Conservation (phyloP, 495 filamentous ascomycete species). For the Coniosporium apollinis region DNA sequence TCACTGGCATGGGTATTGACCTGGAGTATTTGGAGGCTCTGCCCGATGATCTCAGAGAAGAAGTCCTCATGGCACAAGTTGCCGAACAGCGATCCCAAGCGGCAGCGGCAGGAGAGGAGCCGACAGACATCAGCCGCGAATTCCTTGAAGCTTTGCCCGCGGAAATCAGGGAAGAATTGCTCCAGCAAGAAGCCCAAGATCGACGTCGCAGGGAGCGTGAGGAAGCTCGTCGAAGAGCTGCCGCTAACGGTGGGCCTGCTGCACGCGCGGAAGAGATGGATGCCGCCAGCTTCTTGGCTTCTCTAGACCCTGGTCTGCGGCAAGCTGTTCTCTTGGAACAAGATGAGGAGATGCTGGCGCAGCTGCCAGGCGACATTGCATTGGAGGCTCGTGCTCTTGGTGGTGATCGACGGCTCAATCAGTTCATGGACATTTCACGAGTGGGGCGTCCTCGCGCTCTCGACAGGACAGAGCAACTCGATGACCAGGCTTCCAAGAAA, state of each 20-base stretch:
- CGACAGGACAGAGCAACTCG: no score
- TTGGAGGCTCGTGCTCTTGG: conserved; percentile 66
- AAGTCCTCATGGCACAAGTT: conserved; percentile 80
- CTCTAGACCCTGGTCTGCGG: conserved; percentile 69
- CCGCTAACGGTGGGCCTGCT: conserved; percentile 25
- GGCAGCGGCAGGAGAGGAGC: conserved; percentile 62
- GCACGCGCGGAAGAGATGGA: conserved; percentile 77
- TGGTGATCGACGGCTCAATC: conserved; percentile 39
- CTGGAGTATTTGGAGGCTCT: conserved; percentile 83
- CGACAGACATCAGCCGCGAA: conserved; percentile 77
- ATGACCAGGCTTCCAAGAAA: conserved; percentile 38
- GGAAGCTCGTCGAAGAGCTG: conserved; percentile 41
- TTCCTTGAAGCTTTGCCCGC: conserved; percentile 85
- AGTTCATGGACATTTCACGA: conserved; percentile 38
- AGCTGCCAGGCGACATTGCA: conserved; percentile 69
- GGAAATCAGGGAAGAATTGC: conserved; percentile 76
- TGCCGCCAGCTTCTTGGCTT: conserved; percentile 77
- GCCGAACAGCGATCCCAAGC: conserved; percentile 68
- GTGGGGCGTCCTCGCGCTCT: conserved; percentile 31
- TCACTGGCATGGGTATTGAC: conserved; percentile 88
- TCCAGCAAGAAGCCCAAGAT: conserved; percentile 76
- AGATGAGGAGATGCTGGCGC: conserved; percentile 71
- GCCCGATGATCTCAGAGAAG: conserved; percentile 86
- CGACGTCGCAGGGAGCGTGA: conserved; percentile 81
- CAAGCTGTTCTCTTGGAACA: conserved; percentile 80